Percentiles rank a stretch among this genome's conserved stretches.
Evolutionary conservation across 2,329 filamentous ascomycete species (phyloP).

Genomic region (Ustilaginoidea virens): DNA sequence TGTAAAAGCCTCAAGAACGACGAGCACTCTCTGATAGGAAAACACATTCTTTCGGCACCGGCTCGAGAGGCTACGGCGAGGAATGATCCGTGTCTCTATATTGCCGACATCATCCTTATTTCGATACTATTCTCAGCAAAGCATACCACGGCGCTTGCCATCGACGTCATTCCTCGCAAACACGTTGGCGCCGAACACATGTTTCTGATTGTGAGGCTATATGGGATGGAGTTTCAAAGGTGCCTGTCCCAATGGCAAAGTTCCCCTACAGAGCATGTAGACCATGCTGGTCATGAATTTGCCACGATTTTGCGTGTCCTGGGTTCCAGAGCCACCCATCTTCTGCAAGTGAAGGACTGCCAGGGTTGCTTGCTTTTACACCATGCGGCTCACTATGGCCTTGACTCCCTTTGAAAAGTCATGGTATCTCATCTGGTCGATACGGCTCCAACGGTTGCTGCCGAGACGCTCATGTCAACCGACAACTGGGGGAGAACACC

Average conservation of each 20-base stretch:
- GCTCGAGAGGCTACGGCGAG: background rate
- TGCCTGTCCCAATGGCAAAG: background rate
- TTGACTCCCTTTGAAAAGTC: slow-evolving; percentile 1
- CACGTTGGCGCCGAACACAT: background rate
- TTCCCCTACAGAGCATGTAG: background rate
- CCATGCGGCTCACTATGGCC: background rate
- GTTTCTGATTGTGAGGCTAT: background rate
- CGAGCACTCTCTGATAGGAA: background rate
- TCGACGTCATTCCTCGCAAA: background rate
- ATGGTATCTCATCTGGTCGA: background rate
- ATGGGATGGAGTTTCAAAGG: background rate
- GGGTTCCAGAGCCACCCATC: background rate
- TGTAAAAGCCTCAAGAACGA: slow-evolving; percentile 1
- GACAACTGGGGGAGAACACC: slow-evolving; percentile 2
- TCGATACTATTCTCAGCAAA: background rate
- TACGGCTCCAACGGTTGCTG: background rate
- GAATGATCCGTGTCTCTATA: background rate
- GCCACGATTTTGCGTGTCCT: background rate
- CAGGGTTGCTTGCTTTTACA: background rate
- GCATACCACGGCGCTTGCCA: background rate
- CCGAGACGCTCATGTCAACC: background rate
- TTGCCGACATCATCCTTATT: background rate
- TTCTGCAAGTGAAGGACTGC: background rate
- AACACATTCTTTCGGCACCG: background rate
- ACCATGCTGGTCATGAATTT: background rate